phyloP scores from a whole-genome alignment of 345 rosid species.

The Pistacia vera region DNA sequence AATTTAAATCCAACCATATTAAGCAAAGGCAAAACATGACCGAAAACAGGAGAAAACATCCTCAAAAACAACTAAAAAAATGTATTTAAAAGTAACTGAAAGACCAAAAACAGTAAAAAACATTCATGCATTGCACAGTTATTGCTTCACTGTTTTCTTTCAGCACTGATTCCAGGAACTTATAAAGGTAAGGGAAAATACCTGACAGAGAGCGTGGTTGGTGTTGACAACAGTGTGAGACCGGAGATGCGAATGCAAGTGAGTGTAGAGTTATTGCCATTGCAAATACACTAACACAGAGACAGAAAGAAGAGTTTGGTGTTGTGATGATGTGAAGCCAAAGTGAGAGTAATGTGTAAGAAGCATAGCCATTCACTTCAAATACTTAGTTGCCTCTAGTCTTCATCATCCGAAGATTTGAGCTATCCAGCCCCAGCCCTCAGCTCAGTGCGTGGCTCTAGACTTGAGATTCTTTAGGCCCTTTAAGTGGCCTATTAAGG shows the following conservation, averaged over 20 bases:
- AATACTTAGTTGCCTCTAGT: neutral
- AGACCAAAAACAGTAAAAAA: neutral
- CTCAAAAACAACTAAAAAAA: too few species aligned
- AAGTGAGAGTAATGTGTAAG: conserved; percentile 28
- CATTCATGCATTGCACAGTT: neutral
- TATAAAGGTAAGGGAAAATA: conserved; percentile 4
- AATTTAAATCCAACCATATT: neutral
- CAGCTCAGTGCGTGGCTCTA: too few species aligned
- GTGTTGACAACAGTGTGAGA: conserved; percentile 28
- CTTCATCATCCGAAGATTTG: neutral
- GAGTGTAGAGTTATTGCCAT: conserved; percentile 54
- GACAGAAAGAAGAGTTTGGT: neutral
- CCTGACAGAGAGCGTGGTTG: conserved; percentile 39
- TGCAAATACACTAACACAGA: neutral
- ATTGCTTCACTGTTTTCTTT: neutral
- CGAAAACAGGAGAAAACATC: too few species aligned
- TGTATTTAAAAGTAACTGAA: neutral
- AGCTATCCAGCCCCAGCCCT: neutral
- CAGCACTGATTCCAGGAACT: neutral
- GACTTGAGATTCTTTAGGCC: too few species aligned
- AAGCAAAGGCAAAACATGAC: neutral
- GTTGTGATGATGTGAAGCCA: conserved; percentile 15
- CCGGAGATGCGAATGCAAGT: conserved; percentile 44
- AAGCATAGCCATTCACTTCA: conserved; percentile 38
- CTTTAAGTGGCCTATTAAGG: too few species aligned